phyloP scores from a whole-genome alignment of 768 basidiomycete genomes.

The Suillus subluteus region DNA sequence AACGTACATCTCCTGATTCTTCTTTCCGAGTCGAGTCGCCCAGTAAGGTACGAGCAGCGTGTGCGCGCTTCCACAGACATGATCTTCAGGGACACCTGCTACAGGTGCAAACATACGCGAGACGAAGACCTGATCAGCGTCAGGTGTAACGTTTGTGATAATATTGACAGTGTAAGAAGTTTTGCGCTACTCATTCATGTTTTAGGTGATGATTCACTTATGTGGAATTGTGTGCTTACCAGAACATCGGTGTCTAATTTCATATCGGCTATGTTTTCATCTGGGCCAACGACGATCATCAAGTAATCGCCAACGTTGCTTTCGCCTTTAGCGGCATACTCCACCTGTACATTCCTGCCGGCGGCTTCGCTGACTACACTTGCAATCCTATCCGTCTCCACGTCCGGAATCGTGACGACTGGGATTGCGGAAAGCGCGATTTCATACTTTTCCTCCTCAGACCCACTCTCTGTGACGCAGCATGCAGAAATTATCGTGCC shows the following conservation, averaged over 20 bases:
- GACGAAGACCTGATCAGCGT: slow-evolving; percentile 41
- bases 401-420: slow-evolving; percentile 29
- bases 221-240: slow-evolving; percentile 26
- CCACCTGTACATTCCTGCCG: slow-evolving; percentile 36
- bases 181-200: neutral
- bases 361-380: slow-evolving; percentile 41
- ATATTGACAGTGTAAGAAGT: slow-evolving; percentile 33
- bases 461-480: neutral
- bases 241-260: slow-evolving; percentile 36
- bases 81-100: slow-evolving; percentile 44
- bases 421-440: slow-evolving; percentile 40
- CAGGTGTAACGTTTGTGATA: slow-evolving; percentile 42
- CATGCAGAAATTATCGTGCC: slow-evolving; percentile 31
- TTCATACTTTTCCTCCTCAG: slow-evolving; percentile 30
- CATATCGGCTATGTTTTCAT: slow-evolving; percentile 39
- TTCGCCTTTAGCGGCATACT: slow-evolving; percentile 41
- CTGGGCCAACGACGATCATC: slow-evolving; percentile 45
- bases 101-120: slow-evolving; percentile 55
- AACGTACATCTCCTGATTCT: slow-evolving; percentile 33
- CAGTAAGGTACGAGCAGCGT: slow-evolving; percentile 54
- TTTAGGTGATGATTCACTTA: slow-evolving; percentile 25
- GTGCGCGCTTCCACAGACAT: slow-evolving; percentile 59
- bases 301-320: slow-evolving; percentile 39
- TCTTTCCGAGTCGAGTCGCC: slow-evolving; percentile 32
- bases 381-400: slow-evolving; percentile 36